Percentiles rank a stretch among this genome's conserved stretches.
Evolutionary conservation across 2,329 filamentous ascomycete genomes (phyloP).

Genomic region (Aspergillus hiratsukae): DNA sequence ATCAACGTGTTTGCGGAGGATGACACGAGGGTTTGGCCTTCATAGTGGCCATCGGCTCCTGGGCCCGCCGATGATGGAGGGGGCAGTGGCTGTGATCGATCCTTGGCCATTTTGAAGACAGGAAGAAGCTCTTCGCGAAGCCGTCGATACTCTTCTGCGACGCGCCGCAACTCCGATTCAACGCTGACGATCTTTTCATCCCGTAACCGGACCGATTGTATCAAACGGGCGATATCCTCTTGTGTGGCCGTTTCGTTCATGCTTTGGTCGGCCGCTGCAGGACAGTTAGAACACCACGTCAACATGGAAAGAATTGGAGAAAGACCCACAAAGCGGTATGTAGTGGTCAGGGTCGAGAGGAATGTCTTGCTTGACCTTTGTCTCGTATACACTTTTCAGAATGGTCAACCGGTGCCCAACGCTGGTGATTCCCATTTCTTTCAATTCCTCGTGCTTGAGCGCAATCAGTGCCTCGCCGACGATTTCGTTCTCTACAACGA

Average conservation of each 20-base stretch:
- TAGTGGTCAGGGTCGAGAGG: slow-evolving; percentile 91
- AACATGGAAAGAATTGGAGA: slow-evolving; percentile 9
- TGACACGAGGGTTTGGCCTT: slow-evolving; percentile 38
- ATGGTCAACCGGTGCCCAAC: slow-evolving; percentile 93
- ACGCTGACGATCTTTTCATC: slow-evolving; percentile 84
- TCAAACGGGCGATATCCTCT: slow-evolving; percentile 86
- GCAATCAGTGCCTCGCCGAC: slow-evolving; percentile 86
- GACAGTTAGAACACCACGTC: slow-evolving; percentile 16
- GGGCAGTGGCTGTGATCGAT: slow-evolving; percentile 83
- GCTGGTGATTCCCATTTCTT: slow-evolving; percentile 88
- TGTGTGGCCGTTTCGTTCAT: slow-evolving; percentile 84
- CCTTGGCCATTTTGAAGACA: slow-evolving; percentile 84
- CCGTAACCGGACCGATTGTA: slow-evolving; percentile 80
- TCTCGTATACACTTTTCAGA: slow-evolving; percentile 91
- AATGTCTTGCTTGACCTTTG: slow-evolving; percentile 90
- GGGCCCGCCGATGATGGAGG: slow-evolving; percentile 36
- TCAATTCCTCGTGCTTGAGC: slow-evolving; percentile 85
- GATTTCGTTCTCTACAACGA: slow-evolving; percentile 75
- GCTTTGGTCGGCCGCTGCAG: slow-evolving; percentile 78
- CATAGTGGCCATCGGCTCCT: slow-evolving; percentile 21
- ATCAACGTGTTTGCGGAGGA: slow-evolving; percentile 26
- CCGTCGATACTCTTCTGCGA: slow-evolving; percentile 83
- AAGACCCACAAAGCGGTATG: slow-evolving; percentile 81
- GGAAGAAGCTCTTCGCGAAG: slow-evolving; percentile 89
- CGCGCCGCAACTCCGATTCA: slow-evolving; percentile 75